Percentiles rank a stretch among this genome's conserved stretches.
These are phyloP conservation scores for Leccinum pellstonianum DNA, from an alignment of 768 basidiomycete species.

Conservation along the genomic window DNA sequence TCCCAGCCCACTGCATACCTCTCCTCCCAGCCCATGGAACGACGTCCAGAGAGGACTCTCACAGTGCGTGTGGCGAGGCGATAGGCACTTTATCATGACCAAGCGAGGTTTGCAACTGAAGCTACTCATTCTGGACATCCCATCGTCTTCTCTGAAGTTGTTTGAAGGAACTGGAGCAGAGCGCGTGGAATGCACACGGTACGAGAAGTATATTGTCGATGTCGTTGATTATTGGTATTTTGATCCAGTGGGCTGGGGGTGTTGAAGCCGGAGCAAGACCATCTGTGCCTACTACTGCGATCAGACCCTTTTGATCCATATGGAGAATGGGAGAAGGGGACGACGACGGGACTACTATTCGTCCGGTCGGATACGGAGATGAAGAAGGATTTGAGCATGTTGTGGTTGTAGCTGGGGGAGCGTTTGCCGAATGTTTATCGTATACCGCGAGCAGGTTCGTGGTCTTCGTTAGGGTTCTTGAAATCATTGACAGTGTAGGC, in stretches of 20 bases:
- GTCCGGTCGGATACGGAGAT: constrained; percentile 21
- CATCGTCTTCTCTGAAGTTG: constrained; percentile 15
- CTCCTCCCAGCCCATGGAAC: background rate
- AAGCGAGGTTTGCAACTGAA: constrained; percentile 33
- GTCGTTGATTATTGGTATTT: constrained; percentile 35
- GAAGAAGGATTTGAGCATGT: constrained; percentile 8
- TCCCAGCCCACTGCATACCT: background rate
- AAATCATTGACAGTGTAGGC: too few species aligned
- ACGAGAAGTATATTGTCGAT: constrained; percentile 25
- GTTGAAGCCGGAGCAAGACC: constrained; percentile 25
- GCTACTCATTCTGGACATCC: constrained; percentile 23
- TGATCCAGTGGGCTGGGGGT: constrained; percentile 27
- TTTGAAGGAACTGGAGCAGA: constrained; percentile 16
- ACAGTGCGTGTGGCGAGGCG: constrained; percentile 24
- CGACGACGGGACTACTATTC: constrained; percentile 28
- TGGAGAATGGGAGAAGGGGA: constrained; percentile 27
- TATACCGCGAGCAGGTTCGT: background rate
- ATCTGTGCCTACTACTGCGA: constrained; percentile 29
- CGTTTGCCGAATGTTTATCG: background rate
- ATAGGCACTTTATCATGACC: constrained; percentile 31
- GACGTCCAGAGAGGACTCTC: background rate
- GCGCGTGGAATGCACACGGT: constrained; percentile 13
- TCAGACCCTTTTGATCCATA: constrained; percentile 33
- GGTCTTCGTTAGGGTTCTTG: background rate
- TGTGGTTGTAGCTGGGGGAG: constrained; percentile 24